Conservation (phyloP, 768 basidiomycete species). For the Mycena filopes region DNA sequence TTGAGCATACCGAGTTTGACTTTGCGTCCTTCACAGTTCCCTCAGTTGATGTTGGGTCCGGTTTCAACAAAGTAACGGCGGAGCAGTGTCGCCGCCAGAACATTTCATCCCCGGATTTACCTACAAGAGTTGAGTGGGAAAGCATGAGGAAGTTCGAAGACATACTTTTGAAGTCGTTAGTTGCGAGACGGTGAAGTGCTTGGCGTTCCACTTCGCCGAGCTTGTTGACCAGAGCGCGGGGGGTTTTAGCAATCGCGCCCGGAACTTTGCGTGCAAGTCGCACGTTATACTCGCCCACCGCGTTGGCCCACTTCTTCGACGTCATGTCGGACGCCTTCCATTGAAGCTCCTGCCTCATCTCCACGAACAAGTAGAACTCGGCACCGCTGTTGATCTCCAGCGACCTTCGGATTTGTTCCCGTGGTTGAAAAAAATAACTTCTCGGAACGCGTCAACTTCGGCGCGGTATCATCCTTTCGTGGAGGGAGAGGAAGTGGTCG, state of each 20-base stretch:
- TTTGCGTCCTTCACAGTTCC: neutral
- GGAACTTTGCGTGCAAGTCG: neutral
- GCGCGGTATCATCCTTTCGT: too few species aligned
- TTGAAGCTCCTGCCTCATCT: conserved; percentile 1
- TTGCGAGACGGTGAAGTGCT: neutral
- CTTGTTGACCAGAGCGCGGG: conserved; percentile 1
- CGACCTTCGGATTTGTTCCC: neutral
- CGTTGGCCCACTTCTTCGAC: conserved; percentile 3
- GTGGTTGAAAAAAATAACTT: too few species aligned
- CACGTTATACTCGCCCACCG: neutral
- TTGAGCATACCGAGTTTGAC: neutral
- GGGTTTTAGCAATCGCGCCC: neutral
- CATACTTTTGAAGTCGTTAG: neutral
- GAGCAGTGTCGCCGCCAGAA: conserved; percentile 8
- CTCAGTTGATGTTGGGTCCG: too few species aligned
- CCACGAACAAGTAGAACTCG: conserved; percentile 12
- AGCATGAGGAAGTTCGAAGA: neutral
- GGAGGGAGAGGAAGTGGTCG: too few species aligned
- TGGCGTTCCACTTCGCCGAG: neutral
- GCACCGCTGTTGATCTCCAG: neutral
- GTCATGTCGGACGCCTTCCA: conserved; percentile 17
- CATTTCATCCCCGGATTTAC: neutral
- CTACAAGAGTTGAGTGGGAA: neutral
- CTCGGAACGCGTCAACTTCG: too few species aligned
- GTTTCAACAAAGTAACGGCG: neutral